Base-by-base conservation (phyloP, 345 rosid species). In the Rhodamnia argentea region DNA sequence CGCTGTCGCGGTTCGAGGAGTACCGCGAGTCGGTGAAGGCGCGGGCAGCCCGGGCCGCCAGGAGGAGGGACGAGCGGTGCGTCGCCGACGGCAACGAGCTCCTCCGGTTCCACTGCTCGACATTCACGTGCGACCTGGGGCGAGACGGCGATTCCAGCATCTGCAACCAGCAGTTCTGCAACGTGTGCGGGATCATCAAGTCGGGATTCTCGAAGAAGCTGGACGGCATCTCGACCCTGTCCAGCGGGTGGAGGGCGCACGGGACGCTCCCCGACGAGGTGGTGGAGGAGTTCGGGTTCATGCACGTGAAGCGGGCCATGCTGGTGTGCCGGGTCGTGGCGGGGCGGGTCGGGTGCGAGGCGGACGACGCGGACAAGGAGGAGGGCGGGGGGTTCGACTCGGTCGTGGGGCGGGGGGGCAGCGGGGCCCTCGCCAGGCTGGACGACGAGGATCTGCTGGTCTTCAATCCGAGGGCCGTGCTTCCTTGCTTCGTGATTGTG, bases 31-130 rank as follows among this genome's bases (percentile, higher is more conserved):
- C 91, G 11, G 99, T 97, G 51, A 97, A 95, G 87, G 87, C 94
- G 5, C 92, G 94, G 86, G 98, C 98, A 0, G 92, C 83, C 1
- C 32, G 93, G 16, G 86, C 84, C n/a, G 55, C 83, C 4, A 52
- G 88, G 85, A 84, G 88, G 44, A 89, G 93, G 40, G 97, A 96
- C 86, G 99, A 93, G 89, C 90, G 99, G n/a, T 97, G 99, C 87
- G 90, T 93, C n/a, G 98, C 96, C 52, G 99, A 97, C 88, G 99
- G 99, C 15, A 97, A 97, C 87, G 99, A 97, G 91, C 97, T 97
- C 5, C n/a, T 97, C 86, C 89, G 99, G 54, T 97, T 97, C 86
- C 91, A 95, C 87, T 97, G 99, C 86, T 93, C 99, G 29, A 95
- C 98, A 26, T 97, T 97, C 76, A 88, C 91, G 91, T 97, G 99